Evolutionary conservation across 2,329 filamentous ascomycete species (phyloP).

Genomic region (Cordyceps tenuipes): DNA sequence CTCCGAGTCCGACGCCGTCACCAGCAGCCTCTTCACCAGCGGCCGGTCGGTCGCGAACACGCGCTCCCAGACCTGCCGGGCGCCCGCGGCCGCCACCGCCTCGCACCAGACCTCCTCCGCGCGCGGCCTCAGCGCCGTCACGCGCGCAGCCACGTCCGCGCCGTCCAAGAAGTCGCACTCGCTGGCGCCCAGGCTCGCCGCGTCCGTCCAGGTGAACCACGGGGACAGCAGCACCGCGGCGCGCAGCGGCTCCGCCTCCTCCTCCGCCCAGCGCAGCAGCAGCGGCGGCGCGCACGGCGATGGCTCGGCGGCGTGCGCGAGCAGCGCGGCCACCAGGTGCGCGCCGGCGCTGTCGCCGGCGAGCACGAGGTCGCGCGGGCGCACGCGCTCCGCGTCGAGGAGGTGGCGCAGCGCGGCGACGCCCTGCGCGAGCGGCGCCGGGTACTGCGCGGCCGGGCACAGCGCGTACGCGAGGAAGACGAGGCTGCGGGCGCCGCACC

Average conservation of each 20-base stretch:
- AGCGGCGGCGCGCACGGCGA: conserved; percentile 13
- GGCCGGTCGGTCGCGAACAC: not conserved
- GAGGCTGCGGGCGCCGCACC: conserved; percentile 11
- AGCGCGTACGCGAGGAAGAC: conserved; percentile 19
- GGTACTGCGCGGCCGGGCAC: conserved; percentile 17
- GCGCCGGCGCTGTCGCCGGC: conserved; percentile 19
- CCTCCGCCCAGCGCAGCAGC: too few species aligned
- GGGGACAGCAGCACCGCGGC: conserved; percentile 16
- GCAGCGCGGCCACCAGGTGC: conserved; percentile 16
- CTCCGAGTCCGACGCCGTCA: conserved; percentile 3
- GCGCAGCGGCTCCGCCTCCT: conserved; percentile 7
- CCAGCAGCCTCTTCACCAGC: conserved; percentile 8
- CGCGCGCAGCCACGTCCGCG: not conserved
- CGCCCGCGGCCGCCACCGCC: not conserved
- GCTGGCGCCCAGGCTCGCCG: conserved; percentile 13
- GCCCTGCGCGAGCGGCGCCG: conserved; percentile 17
- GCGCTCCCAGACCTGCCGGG: conserved; percentile 1
- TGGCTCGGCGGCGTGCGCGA: conserved; percentile 16
- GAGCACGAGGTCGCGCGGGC: conserved; percentile 15
- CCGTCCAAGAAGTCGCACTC: conserved; percentile 16
- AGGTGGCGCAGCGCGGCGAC: conserved; percentile 16
- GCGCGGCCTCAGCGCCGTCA: not conserved
- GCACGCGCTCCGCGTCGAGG: conserved; percentile 9
- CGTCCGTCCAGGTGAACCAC: conserved; percentile 15
- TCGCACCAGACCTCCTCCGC: conserved; percentile 10